Conservation (phyloP, 768 basidiomycete genomes). For the Phlebiopsis flavidoalba region DNA sequence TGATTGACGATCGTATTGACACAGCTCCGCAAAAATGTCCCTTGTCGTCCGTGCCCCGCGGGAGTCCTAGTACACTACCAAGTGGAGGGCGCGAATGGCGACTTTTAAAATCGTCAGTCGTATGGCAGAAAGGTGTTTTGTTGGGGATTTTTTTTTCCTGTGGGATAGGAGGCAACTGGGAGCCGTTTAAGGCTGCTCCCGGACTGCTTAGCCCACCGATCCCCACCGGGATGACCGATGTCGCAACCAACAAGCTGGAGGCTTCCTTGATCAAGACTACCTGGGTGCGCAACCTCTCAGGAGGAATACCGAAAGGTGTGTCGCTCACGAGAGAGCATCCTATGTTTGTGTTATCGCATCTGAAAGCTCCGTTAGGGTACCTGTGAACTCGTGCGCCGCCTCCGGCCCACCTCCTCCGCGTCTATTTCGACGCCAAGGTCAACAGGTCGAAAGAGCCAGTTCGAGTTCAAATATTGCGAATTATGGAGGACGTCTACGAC, state of each 20-base stretch:
- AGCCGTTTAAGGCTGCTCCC: conserved; percentile 11
- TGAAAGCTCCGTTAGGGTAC: conserved; percentile 12
- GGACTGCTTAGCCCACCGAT: conserved; percentile 17
- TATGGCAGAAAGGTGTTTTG: too few relatives aligned
- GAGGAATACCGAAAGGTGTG: conserved; percentile 13
- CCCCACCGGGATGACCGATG: conserved; percentile 20
- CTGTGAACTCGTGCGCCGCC: conserved; percentile 20
- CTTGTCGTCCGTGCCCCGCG: too few relatives aligned
- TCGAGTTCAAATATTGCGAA: conserved; percentile 26
- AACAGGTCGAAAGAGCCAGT: conserved; percentile 9
- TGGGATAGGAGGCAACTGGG: too few relatives aligned
- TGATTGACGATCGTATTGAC: too few relatives aligned
- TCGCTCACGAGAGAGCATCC: neutral
- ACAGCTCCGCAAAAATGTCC: too few relatives aligned
- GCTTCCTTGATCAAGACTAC: conserved; percentile 8
- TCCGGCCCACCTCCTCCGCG: conserved; percentile 23
- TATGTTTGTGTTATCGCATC: neutral
- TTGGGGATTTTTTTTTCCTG: too few relatives aligned
- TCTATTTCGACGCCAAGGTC: conserved; percentile 20
- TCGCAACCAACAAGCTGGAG: conserved; percentile 12
- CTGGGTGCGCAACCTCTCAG: conserved; percentile 3
- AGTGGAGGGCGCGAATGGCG: too few relatives aligned
- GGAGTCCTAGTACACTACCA: too few relatives aligned
- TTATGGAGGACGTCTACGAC: conserved; percentile 18
- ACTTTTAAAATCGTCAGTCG: too few relatives aligned